Evolutionary conservation across 768 basidiomycete genomes (phyloP).

Genomic region (Coprinellus aureogranulatus): DNA sequence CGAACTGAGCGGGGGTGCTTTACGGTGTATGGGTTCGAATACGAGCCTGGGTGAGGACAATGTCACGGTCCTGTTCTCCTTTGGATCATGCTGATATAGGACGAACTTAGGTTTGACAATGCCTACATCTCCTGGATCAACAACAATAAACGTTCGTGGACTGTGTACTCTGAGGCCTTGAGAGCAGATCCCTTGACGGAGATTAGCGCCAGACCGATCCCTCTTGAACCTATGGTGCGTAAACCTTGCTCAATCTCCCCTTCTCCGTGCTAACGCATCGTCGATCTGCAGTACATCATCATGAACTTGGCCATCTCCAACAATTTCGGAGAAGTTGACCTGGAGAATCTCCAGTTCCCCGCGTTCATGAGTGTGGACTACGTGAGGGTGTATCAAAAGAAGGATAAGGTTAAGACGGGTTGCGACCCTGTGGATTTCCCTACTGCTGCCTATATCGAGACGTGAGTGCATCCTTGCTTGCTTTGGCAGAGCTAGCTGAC

Average conservation of each 20-base stretch:
- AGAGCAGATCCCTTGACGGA: conserved; percentile 48
- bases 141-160: conserved; percentile 55
- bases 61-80: too few species aligned
- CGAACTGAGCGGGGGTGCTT: conserved; percentile 35
- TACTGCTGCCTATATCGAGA: conserved; percentile 68
- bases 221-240: conserved; percentile 66
- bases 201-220: conserved; percentile 53
- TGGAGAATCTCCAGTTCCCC: conserved; percentile 48
- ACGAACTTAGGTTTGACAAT: conserved; percentile 42
- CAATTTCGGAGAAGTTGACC: conserved; percentile 57
- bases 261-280: background rate
- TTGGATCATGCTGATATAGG: too few species aligned
- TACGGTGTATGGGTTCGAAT: conserved; percentile 46
- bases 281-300: conserved; percentile 61
- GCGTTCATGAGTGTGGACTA: conserved; percentile 69
- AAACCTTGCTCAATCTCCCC: conserved; percentile 14
- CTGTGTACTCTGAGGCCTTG: conserved; percentile 47
- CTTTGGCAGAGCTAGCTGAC: conserved; percentile 9
- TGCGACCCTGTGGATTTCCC: conserved; percentile 70
- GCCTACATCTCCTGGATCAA: conserved; percentile 71
- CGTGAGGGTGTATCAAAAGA: conserved; percentile 67
- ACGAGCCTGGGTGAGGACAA: conserved; percentile 47
- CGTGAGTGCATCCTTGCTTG: conserved; percentile 35
- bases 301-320: conserved; percentile 64
- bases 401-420: conserved; percentile 48